phyloP scores from a whole-genome alignment of 345 rosid genomes.

The Gossypium australe region DNA sequence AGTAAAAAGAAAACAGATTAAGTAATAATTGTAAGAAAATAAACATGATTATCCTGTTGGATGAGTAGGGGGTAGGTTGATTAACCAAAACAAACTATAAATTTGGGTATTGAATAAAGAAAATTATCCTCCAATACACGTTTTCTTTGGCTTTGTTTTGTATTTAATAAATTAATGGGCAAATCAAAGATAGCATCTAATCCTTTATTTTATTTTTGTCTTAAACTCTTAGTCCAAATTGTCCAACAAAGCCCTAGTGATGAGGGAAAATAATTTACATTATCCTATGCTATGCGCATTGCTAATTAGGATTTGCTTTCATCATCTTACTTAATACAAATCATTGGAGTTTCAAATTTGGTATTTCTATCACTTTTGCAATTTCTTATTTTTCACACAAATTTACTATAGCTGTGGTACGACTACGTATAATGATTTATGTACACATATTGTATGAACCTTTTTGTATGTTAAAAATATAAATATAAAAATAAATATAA shows the following conservation, averaged over 20 bases:
- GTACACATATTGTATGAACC: too few relatives aligned
- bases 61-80: neutral
- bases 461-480: too few relatives aligned
- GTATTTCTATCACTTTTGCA: neutral
- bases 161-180: neutral
- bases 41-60: neutral
- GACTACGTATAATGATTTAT: too few relatives aligned
- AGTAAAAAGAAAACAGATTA: neutral
- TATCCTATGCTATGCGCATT: neutral
- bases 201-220: neutral
- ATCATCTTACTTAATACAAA: neutral
- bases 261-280: neutral
- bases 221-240: neutral
- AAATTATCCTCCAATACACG: conserved; percentile 11
- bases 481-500: too few relatives aligned
- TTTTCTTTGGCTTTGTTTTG: neutral
- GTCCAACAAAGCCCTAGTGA: conserved; percentile 2
- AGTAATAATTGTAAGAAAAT: neutral
- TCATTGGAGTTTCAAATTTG: neutral
- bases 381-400: neutral
- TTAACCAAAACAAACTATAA: neutral
- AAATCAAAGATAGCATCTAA: neutral
- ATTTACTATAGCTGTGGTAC: too few relatives aligned
- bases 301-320: neutral
- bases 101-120: conserved; percentile 7